These are phyloP conservation scores for Clitoria ternatea DNA, from an alignment of 306 rosid species.

Conservation along the genomic window DNA sequence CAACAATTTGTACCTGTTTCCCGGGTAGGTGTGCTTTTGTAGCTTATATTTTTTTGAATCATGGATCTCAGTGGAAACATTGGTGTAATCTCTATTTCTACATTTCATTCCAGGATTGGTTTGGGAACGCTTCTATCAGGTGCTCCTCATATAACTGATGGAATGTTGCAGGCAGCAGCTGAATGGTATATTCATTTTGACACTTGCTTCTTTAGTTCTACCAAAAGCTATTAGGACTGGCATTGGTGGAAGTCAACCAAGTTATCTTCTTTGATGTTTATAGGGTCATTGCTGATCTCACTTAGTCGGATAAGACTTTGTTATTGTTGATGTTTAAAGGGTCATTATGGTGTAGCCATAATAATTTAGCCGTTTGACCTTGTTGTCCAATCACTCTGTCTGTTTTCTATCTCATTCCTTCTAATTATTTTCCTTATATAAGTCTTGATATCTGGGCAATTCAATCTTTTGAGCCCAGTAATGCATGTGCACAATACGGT, in stretches of 20 bases:
- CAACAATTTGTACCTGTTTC: slow-evolving; percentile 90
- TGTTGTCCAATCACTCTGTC: slow-evolving; percentile 2
- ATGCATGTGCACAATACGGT: background rate
- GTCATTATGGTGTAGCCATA: background rate
- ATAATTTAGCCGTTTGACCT: slow-evolving; percentile 4
- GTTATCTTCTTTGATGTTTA: slow-evolving; percentile 10
- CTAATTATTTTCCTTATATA: slow-evolving; percentile 1
- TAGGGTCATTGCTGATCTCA: slow-evolving; percentile 9
- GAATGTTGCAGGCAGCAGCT: slow-evolving; percentile 87
- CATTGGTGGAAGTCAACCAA: background rate
- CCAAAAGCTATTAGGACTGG: background rate
- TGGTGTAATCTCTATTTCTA: slow-evolving; percentile 8
- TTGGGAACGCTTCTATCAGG: slow-evolving; percentile 83
- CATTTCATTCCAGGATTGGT: slow-evolving; percentile 65
- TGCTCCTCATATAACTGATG: slow-evolving; percentile 72
- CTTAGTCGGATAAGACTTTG: no score
- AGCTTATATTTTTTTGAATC: background rate
- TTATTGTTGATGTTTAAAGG: slow-evolving; percentile 16
- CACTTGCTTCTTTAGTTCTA: background rate
- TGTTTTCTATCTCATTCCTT: background rate
- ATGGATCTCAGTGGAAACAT: background rate
- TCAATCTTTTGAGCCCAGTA: background rate
- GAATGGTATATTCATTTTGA: slow-evolving; percentile 55
- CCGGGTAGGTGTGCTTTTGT: slow-evolving; percentile 58
- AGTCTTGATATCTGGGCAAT: background rate